Base-by-base conservation (phyloP, 257 asterid genomes). In the Nicotiana tomentosiformis region DNA sequence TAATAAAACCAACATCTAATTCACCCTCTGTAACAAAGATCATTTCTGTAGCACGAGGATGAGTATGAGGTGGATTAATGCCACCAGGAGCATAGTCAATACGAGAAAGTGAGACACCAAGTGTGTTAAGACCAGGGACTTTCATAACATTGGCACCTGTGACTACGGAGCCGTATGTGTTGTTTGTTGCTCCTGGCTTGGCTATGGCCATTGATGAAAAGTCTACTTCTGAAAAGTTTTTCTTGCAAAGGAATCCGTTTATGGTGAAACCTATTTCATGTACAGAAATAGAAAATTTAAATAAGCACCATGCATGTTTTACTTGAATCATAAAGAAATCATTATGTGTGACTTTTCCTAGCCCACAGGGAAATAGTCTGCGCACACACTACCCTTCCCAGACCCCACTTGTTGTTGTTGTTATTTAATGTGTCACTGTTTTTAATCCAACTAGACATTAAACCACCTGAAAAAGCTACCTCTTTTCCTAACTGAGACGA, bases 1-100 rank as follows among this genome's bases (percentile, higher is more conserved):
- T 94, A 78, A 94, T 90, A 91, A 94, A 94, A 0, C 97, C 98
- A 8, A 94, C 98, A 43, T 93, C 91, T 20, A 94, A 90, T 77
- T 85, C 88, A 10, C 98, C 98, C n/a, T 90, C 88, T 14, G 93
- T 87, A 2, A 94, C 96, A 74, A 93, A 94, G 2, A 91, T 88
- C 6, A 91, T 66, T 88, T 94, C 98, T 84, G 98, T 94, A 85
- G 97, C 98, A 23, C 98, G 95, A 8, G 98, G 97, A 86, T 94
- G 98, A 29, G 94, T 94, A 91, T 93, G 98, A 6, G 98, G 97
- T 10, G 98, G 96, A 85, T 91, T 93, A 32, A 91, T 85, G 43
- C 98, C 98, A 0, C 94, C 95, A 1, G 97, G 93, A 46, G 98
- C 98, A 77, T 85, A 93, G 86, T 94, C 98, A 18, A 93, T 90